Evolutionary conservation across 2,329 filamentous ascomycete genomes (phyloP).

Genomic region (Bipolaris zeicola): DNA sequence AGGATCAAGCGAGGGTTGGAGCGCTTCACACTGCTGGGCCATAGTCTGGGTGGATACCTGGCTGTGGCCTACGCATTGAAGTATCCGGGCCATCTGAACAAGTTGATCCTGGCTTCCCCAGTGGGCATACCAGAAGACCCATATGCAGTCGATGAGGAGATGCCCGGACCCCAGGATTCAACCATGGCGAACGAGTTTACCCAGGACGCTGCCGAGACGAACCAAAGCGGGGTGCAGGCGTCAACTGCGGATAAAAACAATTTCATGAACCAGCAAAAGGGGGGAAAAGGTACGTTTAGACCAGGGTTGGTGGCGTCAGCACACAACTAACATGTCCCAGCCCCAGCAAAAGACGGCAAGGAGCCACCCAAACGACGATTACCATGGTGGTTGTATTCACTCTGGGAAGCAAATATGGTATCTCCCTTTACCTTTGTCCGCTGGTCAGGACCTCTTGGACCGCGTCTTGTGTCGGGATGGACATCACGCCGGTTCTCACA

Average conservation of each 20-base stretch:
- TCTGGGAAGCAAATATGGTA: conserved; percentile 92
- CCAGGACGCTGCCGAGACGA: conserved; percentile 71
- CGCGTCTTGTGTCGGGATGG: conserved; percentile 92
- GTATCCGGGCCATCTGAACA: conserved; percentile 92
- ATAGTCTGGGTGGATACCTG: conserved; percentile 93
- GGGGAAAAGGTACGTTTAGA: conserved; percentile 38
- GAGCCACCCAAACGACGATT: conserved; percentile 65
- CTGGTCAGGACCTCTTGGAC: conserved; percentile 85
- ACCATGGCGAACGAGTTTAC: conserved; percentile 78
- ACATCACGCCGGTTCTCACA: conserved; percentile 91
- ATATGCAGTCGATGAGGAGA: conserved; percentile 78
- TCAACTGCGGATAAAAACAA: conserved; percentile 62
- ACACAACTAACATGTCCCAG: conserved; percentile 9
- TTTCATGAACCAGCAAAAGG: conserved; percentile 57
- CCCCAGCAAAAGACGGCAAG: conserved; percentile 43
- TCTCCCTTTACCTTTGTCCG: conserved; percentile 92
- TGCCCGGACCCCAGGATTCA: conserved; percentile 77
- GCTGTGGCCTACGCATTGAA: conserved; percentile 95
- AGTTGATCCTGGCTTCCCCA: conserved; percentile 91
- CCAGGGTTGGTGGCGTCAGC: not conserved
- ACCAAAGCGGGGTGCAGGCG: conserved; percentile 71
- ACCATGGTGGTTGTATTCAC: conserved; percentile 85
- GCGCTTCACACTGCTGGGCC: conserved; percentile 88
- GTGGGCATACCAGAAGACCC: conserved; percentile 95
- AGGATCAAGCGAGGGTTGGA: conserved; percentile 86